Evolutionary conservation across 495 filamentous ascomycete species (phyloP), one percentile per base, ranked within the genome.

Genomic region (Daldinia caldariorum): DNA sequence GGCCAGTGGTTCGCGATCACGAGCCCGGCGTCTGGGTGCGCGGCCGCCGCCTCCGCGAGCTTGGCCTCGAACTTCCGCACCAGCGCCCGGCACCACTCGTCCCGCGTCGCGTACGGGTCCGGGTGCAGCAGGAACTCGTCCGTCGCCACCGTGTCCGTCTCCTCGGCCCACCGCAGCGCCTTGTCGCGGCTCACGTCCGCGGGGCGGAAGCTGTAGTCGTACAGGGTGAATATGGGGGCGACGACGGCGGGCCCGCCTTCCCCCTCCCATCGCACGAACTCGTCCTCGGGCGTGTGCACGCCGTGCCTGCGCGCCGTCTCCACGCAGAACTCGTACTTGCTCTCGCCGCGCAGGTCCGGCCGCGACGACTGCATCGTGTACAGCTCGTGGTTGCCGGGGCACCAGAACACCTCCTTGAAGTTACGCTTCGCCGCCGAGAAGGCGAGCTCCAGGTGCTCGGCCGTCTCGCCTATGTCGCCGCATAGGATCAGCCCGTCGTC

Each of bases 121-220:
- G 75, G 67, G 41, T 78, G 77, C 32, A 78, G 59, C 54, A 77
- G 61, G 63, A 75, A 75, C 73, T 78, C 77, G 66, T 78, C 77
- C 12, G 77, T 77, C 10, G 77, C 77, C 13, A 76, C 67, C 10
- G 70, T 74, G 38, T 78, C 72, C 39, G 43, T 38, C 61, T 77
- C 75, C 71, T 76, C 73, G 16, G 77, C 77, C 77, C 77, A 78
- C 34, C 63, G 57, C 29, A 78, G 60, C 4, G 77, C 77, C 45
- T 20, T 32, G 53, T 67, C 73, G 62, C 77, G 71, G 6, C 57
- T 55, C 16, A 78, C 69, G 16, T 76, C 49, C 4, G 47, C 63
- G 0, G 77, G 77, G 6, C 77, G 75, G 67, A 78, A 78, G 53
- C 75, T 77, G 67, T 78, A 78, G 61, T 78, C 77, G 64, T 78